Evolutionary conservation across 1,284 basidiomycete species (phyloP), one percentile per base, ranked within the genome.

Genomic region (Papiliotrema fonsecae): DNA sequence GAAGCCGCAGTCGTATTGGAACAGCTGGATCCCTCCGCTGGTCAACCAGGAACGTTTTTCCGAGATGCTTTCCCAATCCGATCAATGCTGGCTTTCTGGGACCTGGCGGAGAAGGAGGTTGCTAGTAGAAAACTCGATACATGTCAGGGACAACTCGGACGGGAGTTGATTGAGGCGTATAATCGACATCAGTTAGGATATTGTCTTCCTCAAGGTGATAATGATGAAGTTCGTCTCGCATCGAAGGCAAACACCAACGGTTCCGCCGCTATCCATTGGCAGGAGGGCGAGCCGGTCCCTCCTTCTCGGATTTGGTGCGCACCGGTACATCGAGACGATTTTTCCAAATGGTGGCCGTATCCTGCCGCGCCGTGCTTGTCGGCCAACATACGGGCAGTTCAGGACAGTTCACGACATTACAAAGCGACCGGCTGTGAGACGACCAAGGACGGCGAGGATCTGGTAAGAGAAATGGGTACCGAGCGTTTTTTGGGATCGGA

Each of bases 311-410:
- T 69, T 31, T 52, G 52, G 22, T 70, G 70, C 49, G 47, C 57
- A 16, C 59, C 64, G 9, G 56, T 70, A 3, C 59, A 62, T 30
- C 45, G 49, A 26, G 49, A 62, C 30, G 6, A 18, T 0, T 63
- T 63, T 42, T 55, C 58, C 9, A 50, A 47, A 4, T 70, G 67
- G 68, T 72, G 70, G 70, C 70, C 68, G 0, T 63, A 62, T 32
- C 66, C 65, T 1, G 59, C 64, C 5, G 49, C 65, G 4, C 62
- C 66, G 2, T 72, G 70, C 41, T 28, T 70, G 2, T 60, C 60
- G 10, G 55, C 44, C 11, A 57, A 63, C 35, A 42, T 72, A 2
- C 55, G 60, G 2, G 43, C 62, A 2, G 46, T 57, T 10, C 47
- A 50, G 3, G 46, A 54, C 14, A 50, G 56, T 2, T 40, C 45